Evolutionary conservation across 202 grass and related monocot species (phyloP).

Genomic region (Setaria viridis): DNA sequence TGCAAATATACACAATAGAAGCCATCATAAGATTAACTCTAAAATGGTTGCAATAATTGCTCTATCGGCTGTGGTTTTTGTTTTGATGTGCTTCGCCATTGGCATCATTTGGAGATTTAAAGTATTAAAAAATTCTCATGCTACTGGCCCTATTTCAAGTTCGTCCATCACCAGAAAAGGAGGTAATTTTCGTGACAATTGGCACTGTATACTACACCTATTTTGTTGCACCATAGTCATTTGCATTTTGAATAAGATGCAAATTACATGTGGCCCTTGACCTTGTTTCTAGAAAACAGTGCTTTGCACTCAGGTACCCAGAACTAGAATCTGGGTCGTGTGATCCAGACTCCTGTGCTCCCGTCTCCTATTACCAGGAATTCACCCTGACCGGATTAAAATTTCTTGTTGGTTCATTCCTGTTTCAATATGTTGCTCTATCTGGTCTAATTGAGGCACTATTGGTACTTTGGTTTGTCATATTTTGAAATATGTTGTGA

Average conservation of each 20-base stretch:
- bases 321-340: slow-evolving; percentile 16
- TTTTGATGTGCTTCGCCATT: slow-evolving; percentile 59
- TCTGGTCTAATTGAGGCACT: not conserved
- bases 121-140: slow-evolving; percentile 50
- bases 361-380: not conserved
- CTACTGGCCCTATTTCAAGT: slow-evolving; percentile 47
- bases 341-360: not conserved
- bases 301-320: not conserved
- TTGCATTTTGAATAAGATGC: slow-evolving; percentile 13
- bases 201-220: not conserved
- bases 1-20: slow-evolving; percentile 62
- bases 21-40: slow-evolving; percentile 58
- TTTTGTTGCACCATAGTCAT: not conserved
- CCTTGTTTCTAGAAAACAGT: not conserved
- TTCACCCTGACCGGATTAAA: not conserved
- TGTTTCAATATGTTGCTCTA: not conserved
- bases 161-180: slow-evolving; percentile 58
- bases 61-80: slow-evolving; percentile 69
- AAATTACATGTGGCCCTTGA: not conserved
- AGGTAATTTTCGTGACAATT: slow-evolving; percentile 47
- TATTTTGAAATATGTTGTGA: not conserved
- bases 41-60: slow-evolving; percentile 71
- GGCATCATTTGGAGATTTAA: slow-evolving; percentile 62
- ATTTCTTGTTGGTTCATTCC: not conserved
- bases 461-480: slow-evolving; percentile 15